phyloP scores from a whole-genome alignment of 2,329 filamentous ascomycete genomes.

The Colletotrichum plurivorum region DNA sequence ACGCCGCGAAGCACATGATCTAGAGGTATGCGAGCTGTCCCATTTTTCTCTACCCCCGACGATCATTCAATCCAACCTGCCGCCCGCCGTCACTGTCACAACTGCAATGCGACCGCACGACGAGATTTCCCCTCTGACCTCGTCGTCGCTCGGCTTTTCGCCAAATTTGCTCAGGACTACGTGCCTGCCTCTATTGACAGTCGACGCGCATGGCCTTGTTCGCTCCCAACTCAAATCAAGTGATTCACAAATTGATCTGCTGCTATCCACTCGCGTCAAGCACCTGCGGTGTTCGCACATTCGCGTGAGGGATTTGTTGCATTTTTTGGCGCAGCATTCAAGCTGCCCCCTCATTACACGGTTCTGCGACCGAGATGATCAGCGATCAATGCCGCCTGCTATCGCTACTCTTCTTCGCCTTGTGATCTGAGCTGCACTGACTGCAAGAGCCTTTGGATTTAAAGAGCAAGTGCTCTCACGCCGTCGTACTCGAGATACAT shows the following conservation, averaged over 20 bases:
- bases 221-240: constrained; percentile 25
- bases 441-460: background rate
- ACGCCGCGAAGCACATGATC: constrained; percentile 59
- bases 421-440: background rate
- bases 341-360: no score
- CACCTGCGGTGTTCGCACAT: background rate
- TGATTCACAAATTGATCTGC: constrained; percentile 13
- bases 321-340: no score
- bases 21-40: constrained; percentile 54
- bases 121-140: background rate
- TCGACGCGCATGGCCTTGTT: constrained; percentile 5
- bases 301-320: no score
- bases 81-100: constrained; percentile 13
- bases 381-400: background rate
- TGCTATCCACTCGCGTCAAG: background rate
- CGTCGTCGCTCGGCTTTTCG: constrained; percentile 16
- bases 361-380: no score
- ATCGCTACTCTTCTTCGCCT: background rate
- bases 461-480: constrained; percentile 23
- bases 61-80: constrained; percentile 30
- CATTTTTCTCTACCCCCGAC: constrained; percentile 33
- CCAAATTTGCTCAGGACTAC: constrained; percentile 21
- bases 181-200: no score
- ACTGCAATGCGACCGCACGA: constrained; percentile 25
- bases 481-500: background rate